phyloP scores from a whole-genome alignment of 768 basidiomycete genomes.

The Postia placenta region DNA sequence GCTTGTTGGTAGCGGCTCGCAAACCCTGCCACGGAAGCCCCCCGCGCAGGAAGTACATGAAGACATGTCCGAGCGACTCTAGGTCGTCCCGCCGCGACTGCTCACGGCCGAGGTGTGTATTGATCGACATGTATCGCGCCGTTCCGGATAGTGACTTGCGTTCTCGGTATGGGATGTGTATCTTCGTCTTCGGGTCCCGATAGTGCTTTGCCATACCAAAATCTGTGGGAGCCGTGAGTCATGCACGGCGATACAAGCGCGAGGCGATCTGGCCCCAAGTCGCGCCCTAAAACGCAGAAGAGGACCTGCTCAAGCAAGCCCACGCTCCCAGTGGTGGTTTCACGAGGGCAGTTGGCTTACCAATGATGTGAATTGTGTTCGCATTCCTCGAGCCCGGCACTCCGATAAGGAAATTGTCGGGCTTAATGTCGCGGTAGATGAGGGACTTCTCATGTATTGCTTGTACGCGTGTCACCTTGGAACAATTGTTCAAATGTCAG shows the following conservation, averaged over 20 bases:
- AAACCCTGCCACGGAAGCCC: constrained; percentile 98
- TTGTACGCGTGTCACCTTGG: constrained; percentile 90
- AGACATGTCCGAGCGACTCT: constrained; percentile 96
- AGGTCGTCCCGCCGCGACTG: constrained; percentile 93
- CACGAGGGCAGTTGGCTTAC: constrained; percentile 46
- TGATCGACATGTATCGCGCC: constrained; percentile 99
- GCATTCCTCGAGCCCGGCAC: constrained; percentile 88
- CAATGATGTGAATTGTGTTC: constrained; percentile 82
- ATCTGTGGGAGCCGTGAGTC: constrained; percentile 39
- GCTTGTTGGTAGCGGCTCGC: constrained; percentile 97
- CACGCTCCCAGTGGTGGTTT: no score
- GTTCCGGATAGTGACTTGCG: constrained; percentile 95
- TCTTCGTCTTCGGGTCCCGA: constrained; percentile 94
- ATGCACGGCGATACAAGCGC: not conserved
- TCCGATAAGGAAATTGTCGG: constrained; percentile 98
- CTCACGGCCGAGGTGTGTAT: constrained; percentile 95
- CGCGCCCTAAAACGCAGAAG: no score
- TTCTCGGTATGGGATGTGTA: constrained; percentile 99
- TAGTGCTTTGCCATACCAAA: constrained; percentile 99
- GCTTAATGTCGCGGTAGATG: constrained; percentile 98
- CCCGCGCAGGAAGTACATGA: constrained; percentile 98
- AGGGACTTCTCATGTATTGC: constrained; percentile 97
- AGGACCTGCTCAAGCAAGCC: no score
- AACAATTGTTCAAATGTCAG: not conserved
- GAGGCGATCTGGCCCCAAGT: not conserved